A percentile compares a stretch with the other conserved stretches of the same genome.
Conservation (phyloP, 2,329 filamentous ascomycete genomes). For the Aspergillus sp. region DNA sequence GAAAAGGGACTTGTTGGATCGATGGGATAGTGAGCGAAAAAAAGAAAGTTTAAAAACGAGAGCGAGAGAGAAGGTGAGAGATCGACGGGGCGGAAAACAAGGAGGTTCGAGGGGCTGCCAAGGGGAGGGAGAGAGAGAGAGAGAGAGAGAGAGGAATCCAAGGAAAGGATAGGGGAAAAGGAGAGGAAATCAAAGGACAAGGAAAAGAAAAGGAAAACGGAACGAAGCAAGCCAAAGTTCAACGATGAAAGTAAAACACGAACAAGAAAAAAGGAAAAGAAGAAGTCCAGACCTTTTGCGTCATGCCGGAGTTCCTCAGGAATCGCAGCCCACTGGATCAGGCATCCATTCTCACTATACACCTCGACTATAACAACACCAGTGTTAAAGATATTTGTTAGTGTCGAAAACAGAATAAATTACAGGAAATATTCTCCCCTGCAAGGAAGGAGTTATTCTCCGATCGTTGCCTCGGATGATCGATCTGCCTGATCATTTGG, state of each 20-base stretch:
- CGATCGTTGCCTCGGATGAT: constrained; percentile 9
- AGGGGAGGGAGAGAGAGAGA: not conserved
- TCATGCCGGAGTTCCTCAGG: constrained; percentile 3
- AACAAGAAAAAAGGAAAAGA: not conserved
- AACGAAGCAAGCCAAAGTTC: too few species aligned
- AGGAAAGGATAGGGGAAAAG: not conserved
- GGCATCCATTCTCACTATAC: not conserved
- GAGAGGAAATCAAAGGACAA: constrained; percentile 2
- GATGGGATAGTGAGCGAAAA: not conserved
- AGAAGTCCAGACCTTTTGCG: constrained; percentile 4
- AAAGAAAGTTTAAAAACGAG: not conserved
- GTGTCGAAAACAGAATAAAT: too few species aligned
- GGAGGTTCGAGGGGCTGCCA: not conserved
- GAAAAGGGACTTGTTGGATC: not conserved
- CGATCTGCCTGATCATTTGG: constrained; percentile 9
- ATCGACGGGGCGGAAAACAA: not conserved
- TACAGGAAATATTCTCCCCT: too few species aligned
- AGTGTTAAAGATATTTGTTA: too few species aligned
- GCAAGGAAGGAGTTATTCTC: not conserved
- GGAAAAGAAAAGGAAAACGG: not conserved
- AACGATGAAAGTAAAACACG: too few species aligned
- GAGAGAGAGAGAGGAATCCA: not conserved
- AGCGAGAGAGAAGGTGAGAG: not conserved
- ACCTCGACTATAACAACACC: too few species aligned
- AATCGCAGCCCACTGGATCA: not conserved